Conservation (phyloP, 305 asterid species). For the Withania somnifera region DNA sequence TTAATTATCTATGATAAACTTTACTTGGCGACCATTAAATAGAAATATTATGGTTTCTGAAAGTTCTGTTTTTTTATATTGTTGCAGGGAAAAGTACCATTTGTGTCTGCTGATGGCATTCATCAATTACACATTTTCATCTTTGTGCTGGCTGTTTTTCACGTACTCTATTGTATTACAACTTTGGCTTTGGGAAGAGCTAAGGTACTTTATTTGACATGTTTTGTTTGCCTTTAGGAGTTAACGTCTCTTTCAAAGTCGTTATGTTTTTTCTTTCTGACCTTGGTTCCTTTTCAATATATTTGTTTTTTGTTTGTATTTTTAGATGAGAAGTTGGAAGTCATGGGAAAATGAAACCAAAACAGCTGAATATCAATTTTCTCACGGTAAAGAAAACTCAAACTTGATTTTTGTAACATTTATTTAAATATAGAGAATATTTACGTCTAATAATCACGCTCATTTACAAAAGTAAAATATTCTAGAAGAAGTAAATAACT, state of each 20-base stretch:
- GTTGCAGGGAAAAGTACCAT: constrained; percentile 60
- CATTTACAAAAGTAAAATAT: not conserved
- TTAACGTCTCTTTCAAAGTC: not conserved
- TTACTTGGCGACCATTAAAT: no score
- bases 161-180: constrained; percentile 59
- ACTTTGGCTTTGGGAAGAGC: constrained; percentile 65
- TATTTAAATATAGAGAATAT: not conserved
- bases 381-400: constrained; percentile 38
- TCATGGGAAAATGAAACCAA: constrained; percentile 69
- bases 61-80: not conserved
- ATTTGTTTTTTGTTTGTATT: not conserved
- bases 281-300: no score
- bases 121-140: constrained; percentile 80
- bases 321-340: constrained; percentile 79
- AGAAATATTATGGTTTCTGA: no score
- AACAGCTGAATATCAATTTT: constrained; percentile 61
- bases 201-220: constrained; percentile 30
- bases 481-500: not conserved
- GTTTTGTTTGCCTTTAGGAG: not conserved
- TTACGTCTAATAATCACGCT: not conserved
- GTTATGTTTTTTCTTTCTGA: not conserved
- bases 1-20: no score
- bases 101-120: constrained; percentile 56
- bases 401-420: not conserved
- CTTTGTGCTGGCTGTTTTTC: constrained; percentile 64